These are phyloP conservation scores for Haematococcus sp. DNA, from an alignment of 139 green algal genomes.

Conservation along the genomic window DNA sequence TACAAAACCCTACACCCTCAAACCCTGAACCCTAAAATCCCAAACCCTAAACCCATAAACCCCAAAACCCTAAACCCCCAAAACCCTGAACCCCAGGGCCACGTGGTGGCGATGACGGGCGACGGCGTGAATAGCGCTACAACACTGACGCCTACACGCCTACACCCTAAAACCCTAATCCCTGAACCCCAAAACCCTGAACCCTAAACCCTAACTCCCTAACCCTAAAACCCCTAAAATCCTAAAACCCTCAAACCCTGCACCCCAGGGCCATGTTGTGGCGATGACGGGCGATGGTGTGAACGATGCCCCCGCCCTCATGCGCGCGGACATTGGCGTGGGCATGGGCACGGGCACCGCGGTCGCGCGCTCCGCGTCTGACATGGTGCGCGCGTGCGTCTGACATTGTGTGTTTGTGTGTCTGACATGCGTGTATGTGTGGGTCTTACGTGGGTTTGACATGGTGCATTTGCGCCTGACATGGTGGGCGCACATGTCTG, in stretches of 20 bases:
- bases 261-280: conserved; percentile 77
- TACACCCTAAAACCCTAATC: too few relatives aligned
- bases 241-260: not conserved
- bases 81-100: not conserved
- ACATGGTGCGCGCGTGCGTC: conserved; percentile 82
- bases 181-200: too few relatives aligned
- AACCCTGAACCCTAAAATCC: not conserved
- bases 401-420: conserved; percentile 39
- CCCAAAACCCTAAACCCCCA: too few relatives aligned
- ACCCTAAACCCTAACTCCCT: too few relatives aligned
- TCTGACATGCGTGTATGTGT: conserved; percentile 61
- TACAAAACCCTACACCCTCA: not conserved
- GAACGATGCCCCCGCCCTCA: conserved; percentile 85
- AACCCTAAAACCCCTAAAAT: not conserved
- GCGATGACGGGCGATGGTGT: conserved; percentile 85
- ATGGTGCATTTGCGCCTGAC: conserved; percentile 73
- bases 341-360: conserved; percentile 89
- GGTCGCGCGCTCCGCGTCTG: conserved; percentile 77
- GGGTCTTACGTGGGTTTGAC: conserved; percentile 57
- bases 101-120: conserved; percentile 6
- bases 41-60: too few relatives aligned
- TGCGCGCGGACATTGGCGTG: conserved; percentile 80
- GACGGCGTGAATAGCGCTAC: too few relatives aligned
- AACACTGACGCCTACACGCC: too few relatives aligned
- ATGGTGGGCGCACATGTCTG: conserved; percentile 57